Percentiles rank a stretch among this genome's conserved stretches.
Conservation (phyloP, 2,329 filamentous ascomycete genomes). For the Trichophyton mentagrophytes region DNA sequence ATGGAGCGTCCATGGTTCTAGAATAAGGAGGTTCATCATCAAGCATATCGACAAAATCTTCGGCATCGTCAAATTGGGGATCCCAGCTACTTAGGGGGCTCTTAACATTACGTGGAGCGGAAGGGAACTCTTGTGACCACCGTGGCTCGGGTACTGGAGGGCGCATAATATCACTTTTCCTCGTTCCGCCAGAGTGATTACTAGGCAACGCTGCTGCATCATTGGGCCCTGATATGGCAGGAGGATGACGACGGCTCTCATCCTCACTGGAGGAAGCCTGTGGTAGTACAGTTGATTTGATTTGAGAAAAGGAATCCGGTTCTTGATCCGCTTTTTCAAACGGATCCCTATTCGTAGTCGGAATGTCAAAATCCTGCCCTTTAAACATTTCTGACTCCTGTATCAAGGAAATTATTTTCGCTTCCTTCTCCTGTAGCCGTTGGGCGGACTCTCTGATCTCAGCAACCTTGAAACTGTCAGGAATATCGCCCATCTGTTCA, state of each 20-base stretch:
- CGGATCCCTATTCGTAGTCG: constrained; percentile 4
- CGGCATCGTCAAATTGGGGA: not conserved
- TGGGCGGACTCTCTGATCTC: constrained; percentile 23
- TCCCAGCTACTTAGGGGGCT: not conserved
- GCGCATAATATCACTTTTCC: too few species aligned
- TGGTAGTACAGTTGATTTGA: not conserved
- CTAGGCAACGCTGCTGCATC: not conserved
- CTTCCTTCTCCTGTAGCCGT: constrained; percentile 25
- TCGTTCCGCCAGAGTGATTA: not conserved
- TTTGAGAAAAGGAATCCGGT: not conserved
- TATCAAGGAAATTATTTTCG: constrained; percentile 24
- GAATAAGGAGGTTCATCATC: not conserved
- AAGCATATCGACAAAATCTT: not conserved
- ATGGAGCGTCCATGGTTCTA: constrained; percentile 6
- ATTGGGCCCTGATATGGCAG: not conserved
- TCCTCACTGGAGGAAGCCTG: not conserved
- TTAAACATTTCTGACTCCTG: constrained; percentile 20
- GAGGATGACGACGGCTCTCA: not conserved
- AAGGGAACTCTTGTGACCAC: not conserved
- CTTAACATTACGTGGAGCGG: not conserved
- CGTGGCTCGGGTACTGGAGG: not conserved
- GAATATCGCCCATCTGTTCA: constrained; percentile 23
- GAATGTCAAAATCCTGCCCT: not conserved
- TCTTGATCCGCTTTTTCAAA: not conserved
- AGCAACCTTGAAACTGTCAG: constrained; percentile 21